phyloP scores from a whole-genome alignment of 2,329 filamentous ascomycete species.

The Periconia sp. region DNA sequence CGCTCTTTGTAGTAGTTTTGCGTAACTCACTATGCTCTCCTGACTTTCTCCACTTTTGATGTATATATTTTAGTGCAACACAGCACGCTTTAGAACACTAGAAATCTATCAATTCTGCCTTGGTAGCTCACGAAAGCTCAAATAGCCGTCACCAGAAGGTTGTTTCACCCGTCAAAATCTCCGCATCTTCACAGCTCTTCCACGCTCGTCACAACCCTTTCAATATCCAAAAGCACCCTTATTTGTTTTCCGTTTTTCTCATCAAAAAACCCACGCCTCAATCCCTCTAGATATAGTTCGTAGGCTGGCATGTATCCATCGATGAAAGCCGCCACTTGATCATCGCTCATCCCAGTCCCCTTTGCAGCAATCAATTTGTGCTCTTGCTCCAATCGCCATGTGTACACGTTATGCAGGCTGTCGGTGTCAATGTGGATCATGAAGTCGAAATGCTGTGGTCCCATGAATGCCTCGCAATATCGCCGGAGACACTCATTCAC shows the following conservation, averaged over 20 bases:
- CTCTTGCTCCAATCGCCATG: slow-evolving; percentile 83
- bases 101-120: too few species aligned
- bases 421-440: slow-evolving; percentile 73
- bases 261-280: slow-evolving; percentile 54
- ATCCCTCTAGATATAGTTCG: slow-evolving; percentile 55
- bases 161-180: too few species aligned
- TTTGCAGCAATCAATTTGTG: slow-evolving; percentile 64
- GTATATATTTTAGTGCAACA: too few species aligned
- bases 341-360: slow-evolving; percentile 79
- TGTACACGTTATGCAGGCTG: slow-evolving; percentile 74
- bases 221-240: slow-evolving; percentile 52
- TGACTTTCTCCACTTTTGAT: too few species aligned
- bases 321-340: slow-evolving; percentile 76
- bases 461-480: slow-evolving; percentile 54
- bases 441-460: slow-evolving; percentile 53
- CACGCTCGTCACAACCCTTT: slow-evolving; percentile 47
- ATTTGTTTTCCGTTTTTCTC: slow-evolving; percentile 50
- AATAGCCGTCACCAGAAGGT: not conserved
- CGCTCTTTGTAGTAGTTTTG: too few species aligned
- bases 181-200: slow-evolving; percentile 22
- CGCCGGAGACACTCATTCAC: slow-evolving; percentile 60
- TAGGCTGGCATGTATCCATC: slow-evolving; percentile 62
- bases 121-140: too few species aligned
- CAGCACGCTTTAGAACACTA: too few species aligned
- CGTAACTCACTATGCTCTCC: too few species aligned